These are phyloP conservation scores for Diaporthe ilicicola DNA, from an alignment of 2,329 filamentous ascomycete genomes.

Conservation along the genomic window DNA sequence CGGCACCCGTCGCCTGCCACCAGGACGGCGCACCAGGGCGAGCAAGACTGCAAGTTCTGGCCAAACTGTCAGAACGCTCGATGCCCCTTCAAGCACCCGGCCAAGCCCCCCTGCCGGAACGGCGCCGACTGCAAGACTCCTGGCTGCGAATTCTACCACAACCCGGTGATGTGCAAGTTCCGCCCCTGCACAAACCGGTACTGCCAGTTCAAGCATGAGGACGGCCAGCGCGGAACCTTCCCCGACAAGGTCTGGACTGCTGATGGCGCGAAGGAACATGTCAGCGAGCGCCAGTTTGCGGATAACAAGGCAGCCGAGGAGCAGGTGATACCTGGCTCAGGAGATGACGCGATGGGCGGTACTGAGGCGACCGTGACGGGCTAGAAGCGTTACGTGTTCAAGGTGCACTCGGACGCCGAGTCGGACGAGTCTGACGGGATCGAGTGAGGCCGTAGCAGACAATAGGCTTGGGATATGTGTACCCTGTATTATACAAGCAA, in stretches of 20 bases:
- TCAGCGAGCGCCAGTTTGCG: slow-evolving; percentile 90
- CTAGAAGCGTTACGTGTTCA: slow-evolving; percentile 34
- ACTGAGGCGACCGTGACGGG: slow-evolving; percentile 50
- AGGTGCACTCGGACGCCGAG: slow-evolving; percentile 2
- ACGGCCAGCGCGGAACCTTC: slow-evolving; percentile 87
- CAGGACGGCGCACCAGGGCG: slow-evolving; percentile 78
- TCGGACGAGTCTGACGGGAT: slow-evolving; percentile 4
- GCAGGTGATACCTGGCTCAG: slow-evolving; percentile 69
- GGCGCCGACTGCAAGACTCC: slow-evolving; percentile 84
- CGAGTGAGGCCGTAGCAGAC: neutral
- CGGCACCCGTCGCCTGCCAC: slow-evolving; percentile 92
- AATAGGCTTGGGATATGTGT: neutral
- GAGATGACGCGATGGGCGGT: slow-evolving; percentile 49
- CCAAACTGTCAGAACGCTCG: slow-evolving; percentile 88
- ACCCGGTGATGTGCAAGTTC: slow-evolving; percentile 86
- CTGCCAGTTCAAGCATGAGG: slow-evolving; percentile 89
- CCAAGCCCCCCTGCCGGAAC: slow-evolving; percentile 88
- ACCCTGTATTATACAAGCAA: slow-evolving; percentile 29
- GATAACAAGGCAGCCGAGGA: slow-evolving; percentile 75
- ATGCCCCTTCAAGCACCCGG: slow-evolving; percentile 90
- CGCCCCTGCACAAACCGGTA: slow-evolving; percentile 89
- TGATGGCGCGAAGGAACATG: slow-evolving; percentile 67
- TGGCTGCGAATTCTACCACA: slow-evolving; percentile 90
- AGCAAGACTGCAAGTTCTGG: slow-evolving; percentile 90
- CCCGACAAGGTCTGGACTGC: slow-evolving; percentile 93